These are phyloP conservation scores for Tausonia pullulans DNA, from an alignment of 1,284 basidiomycete genomes.

Conservation along the genomic window DNA sequence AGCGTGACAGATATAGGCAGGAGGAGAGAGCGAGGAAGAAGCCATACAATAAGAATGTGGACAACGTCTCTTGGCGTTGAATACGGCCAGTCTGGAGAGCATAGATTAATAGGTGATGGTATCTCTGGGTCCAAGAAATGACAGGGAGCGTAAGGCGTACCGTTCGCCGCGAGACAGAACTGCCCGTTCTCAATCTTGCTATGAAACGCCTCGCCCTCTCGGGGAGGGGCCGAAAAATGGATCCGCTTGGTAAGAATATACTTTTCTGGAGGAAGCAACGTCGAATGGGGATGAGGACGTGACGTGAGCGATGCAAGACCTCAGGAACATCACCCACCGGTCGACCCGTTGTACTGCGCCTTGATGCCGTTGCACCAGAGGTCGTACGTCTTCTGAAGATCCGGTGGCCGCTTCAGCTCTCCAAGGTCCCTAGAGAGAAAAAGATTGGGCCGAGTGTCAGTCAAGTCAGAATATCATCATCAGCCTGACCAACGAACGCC, in stretches of 20 bases:
- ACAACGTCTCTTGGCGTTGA: slow-evolving; percentile 8
- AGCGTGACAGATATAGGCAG: not conserved
- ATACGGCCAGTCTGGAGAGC: slow-evolving; percentile 11
- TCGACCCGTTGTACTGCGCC: slow-evolving; percentile 1
- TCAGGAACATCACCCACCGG: not conserved
- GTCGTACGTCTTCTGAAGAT: slow-evolving; percentile 12
- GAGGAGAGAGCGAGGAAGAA: not conserved
- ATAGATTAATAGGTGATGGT: not conserved
- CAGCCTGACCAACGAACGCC: too few species aligned
- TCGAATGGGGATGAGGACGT: not conserved
- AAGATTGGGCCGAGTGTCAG: too few species aligned
- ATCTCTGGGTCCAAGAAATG: not conserved
- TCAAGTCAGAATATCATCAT: too few species aligned
- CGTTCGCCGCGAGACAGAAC: slow-evolving; percentile 13
- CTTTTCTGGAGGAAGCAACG: not conserved
- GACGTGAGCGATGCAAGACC: not conserved
- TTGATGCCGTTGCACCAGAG: slow-evolving; percentile 8
- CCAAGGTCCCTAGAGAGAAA: slow-evolving; percentile 5
- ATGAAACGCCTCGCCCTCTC: not conserved
- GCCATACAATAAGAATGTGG: slow-evolving; percentile 3
- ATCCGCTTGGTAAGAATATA: slow-evolving; percentile 12
- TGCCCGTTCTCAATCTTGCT: not conserved
- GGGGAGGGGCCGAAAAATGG: not conserved
- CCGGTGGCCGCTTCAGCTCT: slow-evolving; percentile 3
- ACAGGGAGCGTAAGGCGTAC: not conserved